phyloP scores from a whole-genome alignment of 2,329 filamentous ascomycete genomes.

The Fusarium cicatricum region DNA sequence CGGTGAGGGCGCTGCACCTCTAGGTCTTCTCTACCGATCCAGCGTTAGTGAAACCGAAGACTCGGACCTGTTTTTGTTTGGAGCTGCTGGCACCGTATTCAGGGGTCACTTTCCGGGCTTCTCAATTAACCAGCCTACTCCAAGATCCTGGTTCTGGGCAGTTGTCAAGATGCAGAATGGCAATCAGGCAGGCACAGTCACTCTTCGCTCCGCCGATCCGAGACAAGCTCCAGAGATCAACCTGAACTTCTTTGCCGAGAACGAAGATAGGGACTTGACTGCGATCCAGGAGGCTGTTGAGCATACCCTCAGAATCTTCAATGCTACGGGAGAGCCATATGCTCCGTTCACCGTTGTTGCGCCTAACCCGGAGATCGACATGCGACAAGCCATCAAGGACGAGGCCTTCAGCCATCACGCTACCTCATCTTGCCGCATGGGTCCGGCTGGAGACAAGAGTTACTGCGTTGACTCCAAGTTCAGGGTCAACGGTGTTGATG shows the following conservation, averaged over 20 bases:
- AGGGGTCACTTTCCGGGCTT: slow-evolving; percentile 44
- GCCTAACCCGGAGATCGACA: slow-evolving; percentile 53
- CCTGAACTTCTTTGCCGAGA: slow-evolving; percentile 65
- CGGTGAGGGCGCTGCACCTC: slow-evolving; percentile 34
- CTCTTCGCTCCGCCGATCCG: slow-evolving; percentile 66
- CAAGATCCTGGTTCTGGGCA: slow-evolving; percentile 26
- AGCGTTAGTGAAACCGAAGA: slow-evolving; percentile 39
- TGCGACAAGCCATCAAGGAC: slow-evolving; percentile 56
- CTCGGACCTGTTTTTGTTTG: slow-evolving; percentile 45
- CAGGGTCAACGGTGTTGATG: slow-evolving; percentile 60
- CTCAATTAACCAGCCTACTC: slow-evolving; percentile 45
- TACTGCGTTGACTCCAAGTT: slow-evolving; percentile 65
- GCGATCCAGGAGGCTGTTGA: slow-evolving; percentile 29
- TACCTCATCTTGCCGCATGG: slow-evolving; percentile 63
- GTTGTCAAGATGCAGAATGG: slow-evolving; percentile 67
- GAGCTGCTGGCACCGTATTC: slow-evolving; percentile 40
- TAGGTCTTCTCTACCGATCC: slow-evolving; percentile 40
- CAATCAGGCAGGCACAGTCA: slow-evolving; percentile 68
- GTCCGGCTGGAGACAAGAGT: slow-evolving; percentile 57
- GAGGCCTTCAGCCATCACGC: slow-evolving; percentile 67
- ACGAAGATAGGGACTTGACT: slow-evolving; percentile 14
- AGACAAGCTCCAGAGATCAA: slow-evolving; percentile 68
- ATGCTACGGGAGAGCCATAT: slow-evolving; percentile 37
- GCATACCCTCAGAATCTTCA: slow-evolving; percentile 37
- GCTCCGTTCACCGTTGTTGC: slow-evolving; percentile 21